phyloP scores from a whole-genome alignment of 768 basidiomycete genomes.

The Rhodocollybia butyracea region DNA sequence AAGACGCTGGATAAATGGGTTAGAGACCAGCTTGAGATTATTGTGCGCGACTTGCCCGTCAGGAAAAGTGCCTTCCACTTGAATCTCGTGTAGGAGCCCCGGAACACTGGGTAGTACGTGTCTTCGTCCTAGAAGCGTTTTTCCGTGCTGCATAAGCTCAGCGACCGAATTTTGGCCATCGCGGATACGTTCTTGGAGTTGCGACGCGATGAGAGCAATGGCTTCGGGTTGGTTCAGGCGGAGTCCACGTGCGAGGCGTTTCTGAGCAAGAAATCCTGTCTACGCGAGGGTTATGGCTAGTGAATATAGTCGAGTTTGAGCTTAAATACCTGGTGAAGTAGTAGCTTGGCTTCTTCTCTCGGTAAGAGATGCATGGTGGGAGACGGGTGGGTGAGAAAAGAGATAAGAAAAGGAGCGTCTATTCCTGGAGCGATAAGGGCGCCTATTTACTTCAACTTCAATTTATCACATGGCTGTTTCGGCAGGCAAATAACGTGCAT shows the following conservation, averaged over 20 bases:
- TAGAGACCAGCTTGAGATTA: not conserved
- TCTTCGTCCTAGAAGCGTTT: conserved; percentile 78
- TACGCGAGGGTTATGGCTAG: conserved; percentile 22
- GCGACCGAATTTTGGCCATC: conserved; percentile 87
- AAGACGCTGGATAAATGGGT: conserved; percentile 57
- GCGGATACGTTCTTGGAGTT: conserved; percentile 89
- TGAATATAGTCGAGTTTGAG: not conserved
- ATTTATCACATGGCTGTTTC: too few species aligned
- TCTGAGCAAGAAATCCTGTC: conserved; percentile 89
- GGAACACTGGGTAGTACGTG: conserved; percentile 88
- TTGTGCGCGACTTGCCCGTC: conserved; percentile 59
- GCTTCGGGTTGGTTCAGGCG: conserved; percentile 87
- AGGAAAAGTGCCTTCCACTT: conserved; percentile 89
- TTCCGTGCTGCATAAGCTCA: conserved; percentile 92
- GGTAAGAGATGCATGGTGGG: conserved; percentile 65
- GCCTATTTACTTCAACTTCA: too few species aligned
- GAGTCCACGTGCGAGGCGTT: conserved; percentile 91
- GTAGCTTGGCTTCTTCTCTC: conserved; percentile 70
- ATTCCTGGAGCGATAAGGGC: too few species aligned
- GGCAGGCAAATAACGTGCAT: too few species aligned
- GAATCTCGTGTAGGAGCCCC: conserved; percentile 76
- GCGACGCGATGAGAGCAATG: conserved; percentile 84
- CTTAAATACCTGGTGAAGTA: conserved; percentile 60
- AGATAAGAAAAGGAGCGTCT: not conserved
- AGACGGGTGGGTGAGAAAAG: not conserved